Evolutionary conservation across 345 rosid genomes (phyloP), one percentile per base, ranked within the genome.

Genomic region (Erucastrum elatum): DNA sequence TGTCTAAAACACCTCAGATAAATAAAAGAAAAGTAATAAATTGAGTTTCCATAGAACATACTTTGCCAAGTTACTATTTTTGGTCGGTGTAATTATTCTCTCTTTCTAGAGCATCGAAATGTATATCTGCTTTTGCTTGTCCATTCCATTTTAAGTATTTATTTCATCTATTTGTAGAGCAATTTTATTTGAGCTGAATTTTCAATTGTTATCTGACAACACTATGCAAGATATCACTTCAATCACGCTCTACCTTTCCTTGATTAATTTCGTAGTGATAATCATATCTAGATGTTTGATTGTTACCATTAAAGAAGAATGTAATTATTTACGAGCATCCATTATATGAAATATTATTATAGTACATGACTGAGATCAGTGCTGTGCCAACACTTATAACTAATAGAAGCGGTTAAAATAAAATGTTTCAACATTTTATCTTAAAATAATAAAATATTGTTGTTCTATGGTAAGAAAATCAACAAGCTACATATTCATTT

Each of bases 161-260:
- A 11, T 44, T 72, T 37, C 41, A 37, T 60, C 8, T 60, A 29
- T 61, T 21, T 30, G 15, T 53, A 69, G 21, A 17, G 51, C 12
- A 8, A 11, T 6, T 34, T 51, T 39, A 26, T 13, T 59, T 41
- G n/a, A 33, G 71, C 27, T 55, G 65, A 55, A n/a, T 26, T 55
- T 35, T 27, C 10, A 12, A 26, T 26, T 6, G 15, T 71, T 10
- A 37, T 27, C 58, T 75, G 66, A 34, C 29, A 3, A 67, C 78
- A 55, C 56, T 65, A 66, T 71, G n/a, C 16, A 58, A 25, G 8
- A 66, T 58, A 35, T 75, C 78, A 56, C 56, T 11, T 75, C 72
- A 75, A 9, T 66, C 78, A 66, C 59, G 21, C 59, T 56, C 66
- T 6, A n/a, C 66, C 9, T 26, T 56, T 46, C 53, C 16, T 35